These are phyloP conservation scores for Sporisorium reilianum DNA, from an alignment of 1,284 basidiomycete species.

Conservation along the genomic window DNA sequence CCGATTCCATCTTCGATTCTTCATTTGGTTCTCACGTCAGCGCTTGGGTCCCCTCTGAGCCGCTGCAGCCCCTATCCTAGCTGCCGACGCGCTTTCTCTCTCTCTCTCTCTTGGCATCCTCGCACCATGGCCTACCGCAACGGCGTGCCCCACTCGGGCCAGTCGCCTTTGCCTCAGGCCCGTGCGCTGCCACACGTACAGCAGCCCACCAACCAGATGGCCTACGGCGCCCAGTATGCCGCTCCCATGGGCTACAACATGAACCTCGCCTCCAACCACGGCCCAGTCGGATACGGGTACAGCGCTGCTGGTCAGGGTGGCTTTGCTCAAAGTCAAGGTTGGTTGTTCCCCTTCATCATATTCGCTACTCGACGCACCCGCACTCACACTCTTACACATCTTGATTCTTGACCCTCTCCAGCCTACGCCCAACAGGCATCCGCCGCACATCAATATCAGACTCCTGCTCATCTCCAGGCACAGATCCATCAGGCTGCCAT, in stretches of 20 bases:
- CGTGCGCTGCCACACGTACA: conserved; percentile 53
- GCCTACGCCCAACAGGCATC: conserved; percentile 59
- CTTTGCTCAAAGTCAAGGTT: conserved; percentile 64
- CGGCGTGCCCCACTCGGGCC: conserved; percentile 34
- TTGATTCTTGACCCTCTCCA: conserved; percentile 12
- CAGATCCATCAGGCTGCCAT: conserved; percentile 65
- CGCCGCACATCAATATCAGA: conserved; percentile 39
- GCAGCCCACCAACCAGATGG: conserved; percentile 60
- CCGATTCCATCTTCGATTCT: not conserved
- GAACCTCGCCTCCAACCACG: conserved; percentile 34
- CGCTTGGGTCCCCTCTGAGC: not conserved
- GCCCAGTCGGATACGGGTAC: conserved; percentile 53
- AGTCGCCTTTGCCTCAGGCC: conserved; percentile 40
- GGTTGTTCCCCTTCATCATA: conserved; percentile 12
- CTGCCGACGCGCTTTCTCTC: not conserved
- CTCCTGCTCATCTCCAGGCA: conserved; percentile 53
- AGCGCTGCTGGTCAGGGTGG: conserved; percentile 61
- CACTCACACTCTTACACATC: not conserved
- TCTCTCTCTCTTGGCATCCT: not conserved
- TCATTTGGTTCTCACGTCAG: not conserved
- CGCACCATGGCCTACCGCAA: conserved; percentile 50
- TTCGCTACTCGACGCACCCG: not conserved
- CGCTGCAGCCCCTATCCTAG: not conserved
- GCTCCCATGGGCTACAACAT: conserved; percentile 57
- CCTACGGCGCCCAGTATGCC: conserved; percentile 62